A percentile compares a stretch with the other conserved stretches of the same genome.
Evolutionary conservation across 257 asterid species (phyloP).

Genomic region (Agastache rugosa): DNA sequence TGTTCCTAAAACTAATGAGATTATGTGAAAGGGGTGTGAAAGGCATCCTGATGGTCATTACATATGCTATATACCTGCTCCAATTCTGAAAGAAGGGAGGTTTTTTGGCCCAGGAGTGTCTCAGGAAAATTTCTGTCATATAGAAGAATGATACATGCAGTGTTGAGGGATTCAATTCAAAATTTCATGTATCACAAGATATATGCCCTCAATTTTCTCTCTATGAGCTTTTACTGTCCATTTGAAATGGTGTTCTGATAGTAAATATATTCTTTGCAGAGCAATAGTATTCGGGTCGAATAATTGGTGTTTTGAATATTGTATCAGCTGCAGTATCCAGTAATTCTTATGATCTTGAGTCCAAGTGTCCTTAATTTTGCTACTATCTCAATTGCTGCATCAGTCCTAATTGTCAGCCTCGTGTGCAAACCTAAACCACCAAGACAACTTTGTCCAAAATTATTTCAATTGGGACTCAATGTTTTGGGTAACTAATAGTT

Average conservation of each 20-base stretch:
- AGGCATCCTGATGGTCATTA: constrained; percentile 98
- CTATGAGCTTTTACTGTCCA: not conserved
- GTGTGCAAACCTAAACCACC: not conserved
- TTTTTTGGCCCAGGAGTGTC: constrained; percentile 1
- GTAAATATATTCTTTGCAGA: not conserved
- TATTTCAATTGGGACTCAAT: constrained; percentile 17
- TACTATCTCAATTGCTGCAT: constrained; percentile 12
- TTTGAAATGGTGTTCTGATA: constrained; percentile 10
- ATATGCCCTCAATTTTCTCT: not conserved
- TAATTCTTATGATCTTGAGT: not conserved
- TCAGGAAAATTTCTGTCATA: not conserved
- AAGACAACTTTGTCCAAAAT: constrained; percentile 13
- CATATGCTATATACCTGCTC: constrained; percentile 91
- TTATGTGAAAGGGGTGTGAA: constrained; percentile 79
- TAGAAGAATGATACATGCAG: not conserved
- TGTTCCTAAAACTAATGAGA: constrained; percentile 95
- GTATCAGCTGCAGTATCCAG: not conserved
- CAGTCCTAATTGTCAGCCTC: constrained; percentile 20
- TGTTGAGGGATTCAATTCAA: not conserved
- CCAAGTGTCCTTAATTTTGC: constrained; percentile 3
- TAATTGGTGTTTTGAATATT: not conserved
- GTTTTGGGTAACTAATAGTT: constrained; percentile 4
- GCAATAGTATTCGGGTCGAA: not conserved
- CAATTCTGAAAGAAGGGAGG: constrained; percentile 90
- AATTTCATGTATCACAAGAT: constrained; percentile 4